These are phyloP conservation scores for Candida qinlingensis DNA, from an alignment of 805 yeast genomes.

Conservation along the genomic window DNA sequence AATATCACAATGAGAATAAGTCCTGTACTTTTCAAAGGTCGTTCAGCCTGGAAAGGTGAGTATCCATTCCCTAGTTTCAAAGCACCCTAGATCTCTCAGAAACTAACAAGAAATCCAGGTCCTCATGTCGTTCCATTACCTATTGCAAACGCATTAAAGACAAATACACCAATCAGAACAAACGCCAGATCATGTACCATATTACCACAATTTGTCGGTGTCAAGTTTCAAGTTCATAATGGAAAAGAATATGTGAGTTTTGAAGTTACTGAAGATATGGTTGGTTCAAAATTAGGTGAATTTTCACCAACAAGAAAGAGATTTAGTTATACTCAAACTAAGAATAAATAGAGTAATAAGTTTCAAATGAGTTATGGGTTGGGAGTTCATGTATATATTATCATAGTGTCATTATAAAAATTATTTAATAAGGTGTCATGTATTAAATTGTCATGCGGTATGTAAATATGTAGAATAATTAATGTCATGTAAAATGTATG, in stretches of 20 bases:
- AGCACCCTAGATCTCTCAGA: not conserved
- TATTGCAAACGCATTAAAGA: constrained; percentile 75
- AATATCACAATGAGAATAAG: constrained; percentile 33
- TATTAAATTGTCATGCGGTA: no score
- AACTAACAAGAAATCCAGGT: constrained; percentile 34
- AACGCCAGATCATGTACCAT: constrained; percentile 93
- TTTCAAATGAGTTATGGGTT: not conserved
- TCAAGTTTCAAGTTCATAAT: constrained; percentile 91
- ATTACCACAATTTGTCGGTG: constrained; percentile 91
- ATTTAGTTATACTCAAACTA: constrained; percentile 74
- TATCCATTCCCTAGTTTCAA: not conserved
- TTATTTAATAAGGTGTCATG: no score
- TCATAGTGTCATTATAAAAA: not conserved
- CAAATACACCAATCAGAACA: constrained; percentile 87
- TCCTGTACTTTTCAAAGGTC: constrained; percentile 30
- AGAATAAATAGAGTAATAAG: constrained; percentile 37
- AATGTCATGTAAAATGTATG: not conserved
- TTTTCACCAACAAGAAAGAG: constrained; percentile 92
- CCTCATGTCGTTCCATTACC: constrained; percentile 95
- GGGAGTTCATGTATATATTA: constrained; percentile 1
- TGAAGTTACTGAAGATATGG: constrained; percentile 90
- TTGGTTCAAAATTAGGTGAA: constrained; percentile 91
- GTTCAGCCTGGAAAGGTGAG: constrained; percentile 57
- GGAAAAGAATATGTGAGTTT: constrained; percentile 91
- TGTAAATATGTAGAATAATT: not conserved